phyloP scores from a whole-genome alignment of 2,329 filamentous ascomycete species.

The Trichothecium roseum region DNA sequence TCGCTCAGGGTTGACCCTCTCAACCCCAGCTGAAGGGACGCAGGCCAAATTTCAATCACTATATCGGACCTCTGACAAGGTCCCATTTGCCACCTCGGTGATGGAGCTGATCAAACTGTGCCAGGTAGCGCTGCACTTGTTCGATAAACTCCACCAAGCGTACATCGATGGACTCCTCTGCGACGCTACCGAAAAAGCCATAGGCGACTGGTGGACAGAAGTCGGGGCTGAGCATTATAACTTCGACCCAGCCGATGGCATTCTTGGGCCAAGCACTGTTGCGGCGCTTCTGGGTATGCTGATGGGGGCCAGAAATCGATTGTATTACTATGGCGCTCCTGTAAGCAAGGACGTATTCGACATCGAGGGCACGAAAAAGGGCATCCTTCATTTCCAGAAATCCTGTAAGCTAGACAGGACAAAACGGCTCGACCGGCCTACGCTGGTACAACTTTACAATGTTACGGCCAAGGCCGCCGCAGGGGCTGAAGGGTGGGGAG shows the following conservation, averaged over 20 bases:
- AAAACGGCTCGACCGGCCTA: slow-evolving; percentile 71
- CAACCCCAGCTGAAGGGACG: slow-evolving; percentile 68
- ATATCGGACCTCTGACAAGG: slow-evolving; percentile 77
- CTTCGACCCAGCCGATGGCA: slow-evolving; percentile 83
- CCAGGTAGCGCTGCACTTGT: slow-evolving; percentile 79
- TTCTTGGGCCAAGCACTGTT: slow-evolving; percentile 85
- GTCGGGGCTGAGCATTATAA: slow-evolving; percentile 89
- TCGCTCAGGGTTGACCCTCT: slow-evolving; percentile 72
- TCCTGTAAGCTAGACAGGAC: slow-evolving; percentile 70
- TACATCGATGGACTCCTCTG: slow-evolving; percentile 90
- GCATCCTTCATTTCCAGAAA: slow-evolving; percentile 83
- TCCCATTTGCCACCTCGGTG: slow-evolving; percentile 68
- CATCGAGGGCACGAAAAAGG: slow-evolving; percentile 68
- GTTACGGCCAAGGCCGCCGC: slow-evolving; percentile 84
- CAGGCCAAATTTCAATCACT: slow-evolving; percentile 86
- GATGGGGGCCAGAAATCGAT: slow-evolving; percentile 79
- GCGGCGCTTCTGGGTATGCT: slow-evolving; percentile 78
- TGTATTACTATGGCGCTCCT: slow-evolving; percentile 75
- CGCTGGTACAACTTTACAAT: slow-evolving; percentile 68
- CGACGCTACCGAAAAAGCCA: slow-evolving; percentile 81
- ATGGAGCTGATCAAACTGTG: slow-evolving; percentile 85
- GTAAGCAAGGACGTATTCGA: slow-evolving; percentile 91
- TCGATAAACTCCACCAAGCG: slow-evolving; percentile 75
- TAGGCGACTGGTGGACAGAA: slow-evolving; percentile 94
- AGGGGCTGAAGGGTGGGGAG: slow-evolving; percentile 81